Evolutionary conservation across 2,329 filamentous ascomycete genomes (phyloP).

Genomic region (Pyrenophora graminea): DNA sequence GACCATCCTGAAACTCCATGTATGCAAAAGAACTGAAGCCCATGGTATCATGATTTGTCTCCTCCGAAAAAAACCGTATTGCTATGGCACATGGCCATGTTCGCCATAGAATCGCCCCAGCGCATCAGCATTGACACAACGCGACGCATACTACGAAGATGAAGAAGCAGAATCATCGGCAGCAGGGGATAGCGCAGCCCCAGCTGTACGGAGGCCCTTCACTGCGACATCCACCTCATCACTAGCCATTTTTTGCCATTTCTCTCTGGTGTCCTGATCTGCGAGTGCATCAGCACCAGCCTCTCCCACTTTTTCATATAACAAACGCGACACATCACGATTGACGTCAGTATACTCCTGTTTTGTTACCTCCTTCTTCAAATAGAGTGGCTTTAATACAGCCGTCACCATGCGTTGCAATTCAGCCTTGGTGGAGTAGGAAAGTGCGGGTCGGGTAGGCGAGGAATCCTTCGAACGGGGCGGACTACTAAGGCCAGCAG

Average conservation of each 20-base stretch:
- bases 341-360: constrained; percentile 95
- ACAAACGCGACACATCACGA: constrained; percentile 79
- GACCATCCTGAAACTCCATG: background rate
- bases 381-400: constrained; percentile 81
- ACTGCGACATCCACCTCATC: constrained; percentile 80
- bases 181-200: constrained; percentile 24
- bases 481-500: constrained; percentile 46
- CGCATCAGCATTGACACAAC: background rate
- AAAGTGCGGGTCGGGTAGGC: constrained; percentile 68
- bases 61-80: background rate
- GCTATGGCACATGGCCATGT: background rate
- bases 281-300: constrained; percentile 55
- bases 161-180: constrained; percentile 37
- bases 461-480: constrained; percentile 66
- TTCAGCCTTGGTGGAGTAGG: constrained; percentile 82
- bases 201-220: constrained; percentile 31
- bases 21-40: constrained; percentile 6
- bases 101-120: background rate
- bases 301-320: constrained; percentile 72
- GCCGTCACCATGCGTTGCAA: constrained; percentile 86
- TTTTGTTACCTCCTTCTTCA: constrained; percentile 76
- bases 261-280: constrained; percentile 67
- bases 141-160: constrained; percentile 25
- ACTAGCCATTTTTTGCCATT: constrained; percentile 76
- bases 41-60: constrained; percentile 11